Conservation (phyloP, 345 rosid genomes). For the Corchorus olitorius region DNA sequence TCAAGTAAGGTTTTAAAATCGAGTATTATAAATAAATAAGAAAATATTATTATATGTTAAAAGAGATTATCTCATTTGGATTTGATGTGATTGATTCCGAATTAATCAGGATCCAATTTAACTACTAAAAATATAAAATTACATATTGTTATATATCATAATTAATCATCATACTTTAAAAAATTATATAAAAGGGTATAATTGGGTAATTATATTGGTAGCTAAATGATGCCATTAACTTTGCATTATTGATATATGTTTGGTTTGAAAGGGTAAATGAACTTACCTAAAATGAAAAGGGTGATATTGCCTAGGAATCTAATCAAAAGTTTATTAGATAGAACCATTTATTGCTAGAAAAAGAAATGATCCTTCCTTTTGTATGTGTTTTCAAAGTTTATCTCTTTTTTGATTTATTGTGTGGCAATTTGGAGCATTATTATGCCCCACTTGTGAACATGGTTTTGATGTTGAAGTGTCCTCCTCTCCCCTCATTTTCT, state of each 20-base stretch:
- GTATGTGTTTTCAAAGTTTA: neutral
- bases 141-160: too few relatives aligned
- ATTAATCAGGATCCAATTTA: too few relatives aligned
- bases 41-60: too few relatives aligned
- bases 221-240: neutral
- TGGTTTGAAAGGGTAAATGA: neutral
- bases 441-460: neutral
- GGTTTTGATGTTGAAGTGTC: neutral
- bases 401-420: neutral
- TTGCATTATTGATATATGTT: neutral
- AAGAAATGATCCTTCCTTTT: neutral
- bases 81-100: too few relatives aligned
- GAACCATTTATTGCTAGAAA: neutral
- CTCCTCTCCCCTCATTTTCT: neutral
- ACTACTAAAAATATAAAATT: too few relatives aligned
- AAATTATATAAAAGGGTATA: too few relatives aligned
- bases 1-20: too few relatives aligned
- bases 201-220: too few relatives aligned
- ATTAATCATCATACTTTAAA: too few relatives aligned
- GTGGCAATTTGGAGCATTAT: neutral
- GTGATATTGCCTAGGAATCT: neutral
- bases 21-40: too few relatives aligned
- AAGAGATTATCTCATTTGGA: too few relatives aligned
- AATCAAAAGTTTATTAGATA: neutral
- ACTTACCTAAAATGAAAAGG: neutral